Conservation (phyloP, 176 grass and related monocot genomes). For the Tillandsia leiboldiana region DNA sequence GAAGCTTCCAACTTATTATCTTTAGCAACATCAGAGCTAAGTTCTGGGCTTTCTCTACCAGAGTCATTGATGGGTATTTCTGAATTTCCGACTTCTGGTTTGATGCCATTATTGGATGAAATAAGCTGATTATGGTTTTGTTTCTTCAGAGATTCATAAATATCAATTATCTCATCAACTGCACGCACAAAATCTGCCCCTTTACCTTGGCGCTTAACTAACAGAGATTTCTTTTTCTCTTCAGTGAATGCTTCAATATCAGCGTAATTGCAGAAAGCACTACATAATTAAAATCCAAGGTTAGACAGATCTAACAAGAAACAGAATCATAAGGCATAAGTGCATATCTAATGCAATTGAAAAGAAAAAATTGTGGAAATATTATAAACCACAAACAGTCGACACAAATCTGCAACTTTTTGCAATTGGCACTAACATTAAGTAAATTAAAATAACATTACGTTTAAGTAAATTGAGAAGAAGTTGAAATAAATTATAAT, state of each 20-base stretch:
- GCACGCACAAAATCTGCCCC: conserved; percentile 92
- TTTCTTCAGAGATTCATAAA: conserved; percentile 75
- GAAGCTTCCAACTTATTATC: conserved; percentile 24
- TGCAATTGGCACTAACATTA: too few relatives aligned
- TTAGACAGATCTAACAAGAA: not conserved
- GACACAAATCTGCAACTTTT: not conserved
- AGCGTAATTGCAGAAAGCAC: conserved; percentile 88
- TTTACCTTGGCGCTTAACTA: conserved; percentile 74
- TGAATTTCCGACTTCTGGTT: conserved; percentile 24
- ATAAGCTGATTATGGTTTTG: conserved; percentile 24
- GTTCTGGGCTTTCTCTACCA: conserved; percentile 21
- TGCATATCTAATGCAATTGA: not conserved
- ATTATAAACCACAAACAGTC: not conserved
- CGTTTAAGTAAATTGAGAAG: too few relatives aligned
- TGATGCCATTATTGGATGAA: conserved; percentile 24
- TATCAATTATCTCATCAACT: conserved; percentile 83
- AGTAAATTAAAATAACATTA: too few relatives aligned
- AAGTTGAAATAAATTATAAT: too few relatives aligned
- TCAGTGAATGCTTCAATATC: conserved; percentile 95
- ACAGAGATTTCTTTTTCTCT: conserved; percentile 89
- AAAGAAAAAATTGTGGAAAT: not conserved
- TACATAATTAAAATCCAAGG: conserved; percentile 29
- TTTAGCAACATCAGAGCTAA: conserved; percentile 23
- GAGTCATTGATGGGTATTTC: conserved; percentile 23
- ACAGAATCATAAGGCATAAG: not conserved